Conservation (phyloP, 1,139 yeast species). For the Debaryomyces singareniensis region DNA sequence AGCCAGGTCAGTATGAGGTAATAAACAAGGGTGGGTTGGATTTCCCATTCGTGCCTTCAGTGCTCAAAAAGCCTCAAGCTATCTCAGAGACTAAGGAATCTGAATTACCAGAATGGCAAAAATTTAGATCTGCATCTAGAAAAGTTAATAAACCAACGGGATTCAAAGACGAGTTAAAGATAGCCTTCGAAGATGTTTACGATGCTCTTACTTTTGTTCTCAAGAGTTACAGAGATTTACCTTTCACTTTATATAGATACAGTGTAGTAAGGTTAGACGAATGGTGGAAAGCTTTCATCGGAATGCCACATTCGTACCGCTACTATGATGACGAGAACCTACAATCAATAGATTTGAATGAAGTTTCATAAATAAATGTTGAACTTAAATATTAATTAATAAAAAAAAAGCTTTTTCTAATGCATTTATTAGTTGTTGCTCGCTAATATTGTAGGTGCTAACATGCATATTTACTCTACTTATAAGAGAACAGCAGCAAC, state of each 20-base stretch:
- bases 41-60: conserved; percentile 30
- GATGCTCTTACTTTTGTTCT: conserved; percentile 65
- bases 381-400: too few relatives aligned
- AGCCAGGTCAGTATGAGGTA: conserved; percentile 33
- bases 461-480: too few relatives aligned
- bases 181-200: conserved; percentile 51
- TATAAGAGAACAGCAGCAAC: conserved; percentile 35
- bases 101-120: conserved; percentile 5
- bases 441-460: too few relatives aligned
- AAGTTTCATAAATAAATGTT: conserved; percentile 1
- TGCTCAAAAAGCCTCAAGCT: conserved; percentile 1
- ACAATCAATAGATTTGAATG: neutral
- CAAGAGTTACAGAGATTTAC: conserved; percentile 64
- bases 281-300: conserved; percentile 75
- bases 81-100: conserved; percentile 6
- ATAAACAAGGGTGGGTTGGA: conserved; percentile 24
- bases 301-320: conserved; percentile 23
- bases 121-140: neutral
- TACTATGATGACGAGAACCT: neutral
- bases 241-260: conserved; percentile 51
- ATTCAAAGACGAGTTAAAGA: conserved; percentile 38
- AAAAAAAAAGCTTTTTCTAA: neutral
- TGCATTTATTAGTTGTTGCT: too few relatives aligned
- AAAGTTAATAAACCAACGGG: conserved; percentile 6
- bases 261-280: conserved; percentile 42